These are phyloP conservation scores for Malania oleifera DNA, from an alignment of 164 flowering plant genomes.

Conservation along the genomic window DNA sequence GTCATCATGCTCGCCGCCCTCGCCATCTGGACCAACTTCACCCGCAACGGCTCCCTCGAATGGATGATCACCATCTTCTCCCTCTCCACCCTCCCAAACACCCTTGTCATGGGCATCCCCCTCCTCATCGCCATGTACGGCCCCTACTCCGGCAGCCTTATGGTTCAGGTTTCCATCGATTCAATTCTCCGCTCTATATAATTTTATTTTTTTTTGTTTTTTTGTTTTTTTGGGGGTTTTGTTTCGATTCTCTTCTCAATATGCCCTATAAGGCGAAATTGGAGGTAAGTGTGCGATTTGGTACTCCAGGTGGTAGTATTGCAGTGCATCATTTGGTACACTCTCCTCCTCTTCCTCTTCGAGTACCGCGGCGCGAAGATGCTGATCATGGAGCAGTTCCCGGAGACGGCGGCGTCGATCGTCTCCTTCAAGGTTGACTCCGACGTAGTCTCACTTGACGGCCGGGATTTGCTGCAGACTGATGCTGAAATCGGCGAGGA, in stretches of 20 bases:
- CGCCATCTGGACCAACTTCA: slow-evolving; percentile 41
- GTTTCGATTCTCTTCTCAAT: too few species aligned
- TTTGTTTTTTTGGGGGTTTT: too few species aligned
- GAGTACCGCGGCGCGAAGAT: slow-evolving; percentile 68
- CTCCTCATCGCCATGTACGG: slow-evolving; percentile 69
- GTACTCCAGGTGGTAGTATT: too few species aligned
- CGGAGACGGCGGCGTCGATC: slow-evolving; percentile 63
- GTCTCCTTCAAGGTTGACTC: slow-evolving; percentile 65
- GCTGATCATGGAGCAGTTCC: slow-evolving; percentile 68
- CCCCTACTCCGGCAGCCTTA: slow-evolving; percentile 39
- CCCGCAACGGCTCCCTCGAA: slow-evolving; percentile 42
- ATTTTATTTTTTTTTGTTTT: too few species aligned
- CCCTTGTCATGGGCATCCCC: slow-evolving; percentile 72
- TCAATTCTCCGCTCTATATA: too few species aligned
- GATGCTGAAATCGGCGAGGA: slow-evolving; percentile 59
- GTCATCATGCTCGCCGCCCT: slow-evolving; percentile 47
- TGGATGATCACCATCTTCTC: slow-evolving; percentile 75
- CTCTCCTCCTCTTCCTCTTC: slow-evolving; percentile 58
- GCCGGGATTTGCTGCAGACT: slow-evolving; percentile 53
- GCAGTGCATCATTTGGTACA: slow-evolving; percentile 76
- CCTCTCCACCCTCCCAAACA: slow-evolving; percentile 58
- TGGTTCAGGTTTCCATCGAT: slow-evolving; percentile 72
- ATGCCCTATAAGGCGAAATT: too few species aligned
- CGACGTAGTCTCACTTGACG: slow-evolving; percentile 63
- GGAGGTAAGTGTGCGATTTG: too few species aligned